A percentile compares a stretch with the other conserved stretches of the same genome.
phyloP scores from a whole-genome alignment of 768 basidiomycete species.

The Trametes cingulata region DNA sequence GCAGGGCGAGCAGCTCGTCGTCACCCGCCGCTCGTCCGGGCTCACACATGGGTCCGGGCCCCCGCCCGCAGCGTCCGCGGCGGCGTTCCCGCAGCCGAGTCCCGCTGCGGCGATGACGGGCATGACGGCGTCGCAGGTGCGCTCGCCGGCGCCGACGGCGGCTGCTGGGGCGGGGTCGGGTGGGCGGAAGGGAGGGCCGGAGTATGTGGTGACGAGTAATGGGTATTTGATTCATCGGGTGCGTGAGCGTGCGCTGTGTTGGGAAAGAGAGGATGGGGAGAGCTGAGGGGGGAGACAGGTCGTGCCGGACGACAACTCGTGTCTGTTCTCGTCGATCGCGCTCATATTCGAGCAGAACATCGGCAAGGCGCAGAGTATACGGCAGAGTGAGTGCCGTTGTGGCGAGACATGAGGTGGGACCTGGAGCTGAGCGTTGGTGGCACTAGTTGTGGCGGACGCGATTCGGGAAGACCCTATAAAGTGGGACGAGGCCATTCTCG shows the following conservation, averaged over 20 bases:
- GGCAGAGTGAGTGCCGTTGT: conserved; percentile 58
- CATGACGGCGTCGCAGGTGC: conserved; percentile 25
- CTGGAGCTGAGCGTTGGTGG: background rate
- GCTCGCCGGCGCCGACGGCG: conserved; percentile 23
- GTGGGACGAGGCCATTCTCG: conserved; percentile 85
- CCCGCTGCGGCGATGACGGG: conserved; percentile 29
- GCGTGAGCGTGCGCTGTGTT: conserved; percentile 21
- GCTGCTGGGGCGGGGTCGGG: conserved; percentile 24
- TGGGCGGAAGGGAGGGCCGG: conserved; percentile 43
- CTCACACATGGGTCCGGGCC: conserved; percentile 12
- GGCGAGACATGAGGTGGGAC: background rate
- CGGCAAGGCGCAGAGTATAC: conserved; percentile 64
- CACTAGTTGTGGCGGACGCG: conserved; percentile 77
- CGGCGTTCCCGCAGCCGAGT: conserved; percentile 22
- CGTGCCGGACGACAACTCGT: conserved; percentile 98
- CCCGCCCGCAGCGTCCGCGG: background rate
- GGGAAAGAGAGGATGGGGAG: background rate
- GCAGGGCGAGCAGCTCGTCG: conserved; percentile 84
- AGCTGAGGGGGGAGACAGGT: conserved; percentile 43
- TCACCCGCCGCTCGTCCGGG: conserved; percentile 44
- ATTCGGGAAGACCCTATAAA: conserved; percentile 70
- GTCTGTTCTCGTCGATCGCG: conserved; percentile 86
- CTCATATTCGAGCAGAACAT: conserved; percentile 85
- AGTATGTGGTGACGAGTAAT: conserved; percentile 55
- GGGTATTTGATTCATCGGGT: conserved; percentile 78